phyloP scores from a whole-genome alignment of 176 grass and related monocot genomes.

The Typha latifolia region DNA sequence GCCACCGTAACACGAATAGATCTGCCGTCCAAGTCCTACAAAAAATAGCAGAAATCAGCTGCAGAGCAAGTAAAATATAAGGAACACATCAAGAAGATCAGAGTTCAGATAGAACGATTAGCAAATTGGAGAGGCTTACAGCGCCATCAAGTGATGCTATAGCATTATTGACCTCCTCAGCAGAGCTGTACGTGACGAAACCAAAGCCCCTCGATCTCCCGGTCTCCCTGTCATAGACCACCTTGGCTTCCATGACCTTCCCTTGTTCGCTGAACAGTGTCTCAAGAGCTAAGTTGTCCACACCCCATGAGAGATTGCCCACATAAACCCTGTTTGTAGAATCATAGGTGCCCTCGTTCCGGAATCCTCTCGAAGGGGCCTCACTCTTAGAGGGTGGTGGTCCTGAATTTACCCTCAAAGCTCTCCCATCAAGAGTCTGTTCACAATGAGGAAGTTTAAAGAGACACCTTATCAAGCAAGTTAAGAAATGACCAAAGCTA shows the following conservation, averaged over 20 bases:
- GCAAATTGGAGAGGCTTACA: conserved; percentile 33
- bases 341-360: conserved; percentile 30
- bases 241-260: conserved; percentile 62
- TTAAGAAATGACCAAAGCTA: neutral
- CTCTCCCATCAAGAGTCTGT: conserved; percentile 73
- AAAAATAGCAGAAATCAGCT: neutral
- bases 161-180: conserved; percentile 58
- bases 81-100: neutral
- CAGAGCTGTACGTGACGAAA: conserved; percentile 67
- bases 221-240: conserved; percentile 76
- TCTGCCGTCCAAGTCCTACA: conserved; percentile 82
- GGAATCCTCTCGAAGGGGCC: conserved; percentile 34
- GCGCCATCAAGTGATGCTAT: conserved; percentile 71
- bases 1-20: conserved; percentile 73
- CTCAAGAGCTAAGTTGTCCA: conserved; percentile 76
- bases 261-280: conserved; percentile 83
- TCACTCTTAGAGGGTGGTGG: conserved; percentile 65
- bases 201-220: conserved; percentile 94
- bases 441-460: neutral
- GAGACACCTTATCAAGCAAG: neutral
- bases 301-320: conserved; percentile 86
- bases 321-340: conserved; percentile 64
- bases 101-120: conserved; percentile 4
- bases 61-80: neutral
- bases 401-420: conserved; percentile 66